Evolutionary conservation across 2,329 filamentous ascomycete species (phyloP), one percentile per base, ranked within the genome.

Genomic region (Stagonosporopsis rhizophila): DNA sequence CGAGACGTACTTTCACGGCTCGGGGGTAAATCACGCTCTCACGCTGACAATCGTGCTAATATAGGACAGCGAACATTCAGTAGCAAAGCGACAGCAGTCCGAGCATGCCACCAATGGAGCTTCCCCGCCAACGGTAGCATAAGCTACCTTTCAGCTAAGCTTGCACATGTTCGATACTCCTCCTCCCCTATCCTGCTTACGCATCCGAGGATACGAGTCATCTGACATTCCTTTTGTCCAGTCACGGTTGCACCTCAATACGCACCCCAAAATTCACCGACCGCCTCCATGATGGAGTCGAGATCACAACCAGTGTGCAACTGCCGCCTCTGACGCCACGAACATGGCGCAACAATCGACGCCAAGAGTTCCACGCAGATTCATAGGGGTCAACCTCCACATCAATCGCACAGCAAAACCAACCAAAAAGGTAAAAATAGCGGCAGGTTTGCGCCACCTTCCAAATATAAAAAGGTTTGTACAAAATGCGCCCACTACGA

Each of bases 31-130:
- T 61, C 59, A 65, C 47, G 58, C 53, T 53, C 56, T 59, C 46
- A 61, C 67, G 67, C 73, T 76, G 67, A 75, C 73, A 51, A 66
- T 52, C 61, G 55, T 66, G 70, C 72, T 75, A 68, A 73, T 73
- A 42, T 68, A 76, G 73, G 71, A 69, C 66, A 74, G 69, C 68
- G 65, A 69, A 52, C 67, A 67, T 58, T 42, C 59, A 54, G 54
- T 61, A 65, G 64, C 71, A 64, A 76, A 76, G 65, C 72, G 70
- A 40, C 68, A 56, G 56, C 69, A 70, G 51, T 64, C 71, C 59
- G 66, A 67, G 46, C 64, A 61, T 54, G 57, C 64, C 49, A 60
- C 59, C 65, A 70, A 72, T 53, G 72, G 70, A 52, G 57, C 72
- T 20, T 60, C 65, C 35, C 63, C 65, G 35, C 66, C 66, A 52